A percentile compares a stretch with the other conserved stretches of the same genome.
phyloP scores from a whole-genome alignment of 2,329 filamentous ascomycete species.

The Simplicillium sp. region DNA sequence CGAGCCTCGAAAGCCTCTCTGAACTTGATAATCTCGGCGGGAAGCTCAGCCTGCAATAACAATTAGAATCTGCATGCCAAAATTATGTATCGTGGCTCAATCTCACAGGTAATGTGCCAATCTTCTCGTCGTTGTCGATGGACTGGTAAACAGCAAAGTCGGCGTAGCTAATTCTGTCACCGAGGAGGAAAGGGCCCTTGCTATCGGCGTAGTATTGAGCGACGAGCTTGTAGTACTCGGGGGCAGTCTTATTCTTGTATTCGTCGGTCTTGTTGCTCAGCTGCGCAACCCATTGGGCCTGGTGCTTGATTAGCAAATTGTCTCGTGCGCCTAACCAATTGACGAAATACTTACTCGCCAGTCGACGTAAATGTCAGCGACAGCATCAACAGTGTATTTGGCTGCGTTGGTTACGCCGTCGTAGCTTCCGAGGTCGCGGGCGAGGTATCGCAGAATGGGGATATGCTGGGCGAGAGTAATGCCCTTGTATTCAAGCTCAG shows the following conservation, averaged over 20 bases:
- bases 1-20: conserved; percentile 1
- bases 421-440: conserved; percentile 22
- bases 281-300: conserved; percentile 17
- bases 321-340: neutral
- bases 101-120: conserved; percentile 24
- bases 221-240: conserved; percentile 20
- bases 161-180: conserved; percentile 23
- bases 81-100: neutral
- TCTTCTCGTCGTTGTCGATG: conserved; percentile 24
- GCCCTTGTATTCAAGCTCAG: conserved; percentile 24
- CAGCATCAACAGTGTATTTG: conserved; percentile 25
- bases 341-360: conserved; percentile 21
- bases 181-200: conserved; percentile 24
- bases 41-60: neutral
- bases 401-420: conserved; percentile 25
- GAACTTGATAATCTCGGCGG: neutral
- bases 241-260: conserved; percentile 19
- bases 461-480: conserved; percentile 17
- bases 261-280: conserved; percentile 14
- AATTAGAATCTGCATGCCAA: neutral
- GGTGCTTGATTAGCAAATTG: too few relatives aligned
- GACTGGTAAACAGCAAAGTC: conserved; percentile 29
- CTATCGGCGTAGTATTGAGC: conserved; percentile 18
- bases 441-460: conserved; percentile 24
- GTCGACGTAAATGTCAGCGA: conserved; percentile 27